Evolutionary conservation across 1,139 yeast species (phyloP).

Genomic region (Hyphopichia burtonii): DNA sequence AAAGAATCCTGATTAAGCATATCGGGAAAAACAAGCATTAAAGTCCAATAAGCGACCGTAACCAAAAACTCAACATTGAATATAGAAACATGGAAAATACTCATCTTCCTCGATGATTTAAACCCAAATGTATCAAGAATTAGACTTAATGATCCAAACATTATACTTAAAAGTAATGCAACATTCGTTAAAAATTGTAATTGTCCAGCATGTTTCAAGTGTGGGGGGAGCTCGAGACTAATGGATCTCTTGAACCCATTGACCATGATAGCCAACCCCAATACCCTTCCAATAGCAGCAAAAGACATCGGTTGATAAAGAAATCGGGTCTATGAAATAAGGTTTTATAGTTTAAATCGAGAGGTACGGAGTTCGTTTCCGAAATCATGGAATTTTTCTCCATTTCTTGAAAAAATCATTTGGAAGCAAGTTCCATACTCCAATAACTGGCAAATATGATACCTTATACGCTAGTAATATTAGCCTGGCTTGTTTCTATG

Average conservation of each 20-base stretch:
- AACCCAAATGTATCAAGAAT: neutral
- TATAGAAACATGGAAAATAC: conserved; percentile 10
- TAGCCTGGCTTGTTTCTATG: neutral
- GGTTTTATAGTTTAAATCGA: too few species aligned
- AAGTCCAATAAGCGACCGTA: conserved; percentile 22
- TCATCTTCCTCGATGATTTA: neutral
- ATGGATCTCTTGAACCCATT: neutral
- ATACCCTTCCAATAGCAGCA: neutral
- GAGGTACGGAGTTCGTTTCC: too few species aligned
- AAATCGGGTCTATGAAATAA: too few species aligned
- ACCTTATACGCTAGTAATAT: neutral
- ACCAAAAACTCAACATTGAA: conserved; percentile 21
- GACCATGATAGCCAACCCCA: neutral
- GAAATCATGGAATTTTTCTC: too few species aligned
- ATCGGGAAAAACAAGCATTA: conserved; percentile 16
- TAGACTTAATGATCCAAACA: conserved; percentile 6
- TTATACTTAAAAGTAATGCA: conserved; percentile 13
- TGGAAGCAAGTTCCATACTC: neutral
- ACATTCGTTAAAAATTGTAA: conserved; percentile 23
- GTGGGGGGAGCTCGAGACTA: conserved; percentile 14
- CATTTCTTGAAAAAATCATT: too few species aligned
- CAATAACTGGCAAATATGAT: neutral
- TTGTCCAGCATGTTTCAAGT: conserved; percentile 18
- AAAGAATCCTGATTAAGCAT: conserved; percentile 19
- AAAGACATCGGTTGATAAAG: too few species aligned